Evolutionary conservation across 1,284 basidiomycete species (phyloP), one percentile per base, ranked within the genome.

Genomic region (Ganoderma lucidum): DNA sequence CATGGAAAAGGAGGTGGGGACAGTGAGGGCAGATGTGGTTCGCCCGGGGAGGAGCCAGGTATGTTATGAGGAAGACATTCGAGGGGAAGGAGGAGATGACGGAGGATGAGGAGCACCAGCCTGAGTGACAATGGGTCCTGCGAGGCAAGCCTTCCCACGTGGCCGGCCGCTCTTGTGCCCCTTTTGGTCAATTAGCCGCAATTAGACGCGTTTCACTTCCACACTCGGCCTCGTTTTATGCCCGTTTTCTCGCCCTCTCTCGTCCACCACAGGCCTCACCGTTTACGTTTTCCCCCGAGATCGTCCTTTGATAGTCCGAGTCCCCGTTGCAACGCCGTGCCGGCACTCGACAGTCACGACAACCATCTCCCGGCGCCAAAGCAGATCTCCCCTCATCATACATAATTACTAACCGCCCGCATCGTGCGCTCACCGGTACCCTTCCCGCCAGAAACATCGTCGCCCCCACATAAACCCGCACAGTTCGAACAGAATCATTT

Each of bases 111-210:
- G 55, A 67, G 66, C 59, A 48, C 23, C 23, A 23, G 23, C 23
- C 23, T 23, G 23, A 23, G 23, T 23, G 23, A 23, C 48, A 64
- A 55, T 62, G 68, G 56, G 51, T 56, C 35, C 37, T 30, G 32
- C 6, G 28, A 39, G 62, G 58, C 60, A 63, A 55, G 59, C 56
- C 23, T 67, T 71, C 72, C 72, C 72, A 73, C 72, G 72, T 73
- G 72, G 70, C 23, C 53, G 62, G 30, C 68, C 65, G 72, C 70
- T 71, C 72, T 73, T 73, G 72, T 73, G n/a, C 72, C 72, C 72
- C 48, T 59, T 71, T 67, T 68, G 72, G 72, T 8, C 37, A 14
- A 28, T 61, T 42, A 2, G 19, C 15, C 59, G 28, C 17, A 23
- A 42, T 42, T 42, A 41, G 37, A 37, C 59, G 59, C 59, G 39